These are phyloP conservation scores for Buddleja alternifolia DNA, from an alignment of 257 asterid genomes.

Conservation along the genomic window DNA sequence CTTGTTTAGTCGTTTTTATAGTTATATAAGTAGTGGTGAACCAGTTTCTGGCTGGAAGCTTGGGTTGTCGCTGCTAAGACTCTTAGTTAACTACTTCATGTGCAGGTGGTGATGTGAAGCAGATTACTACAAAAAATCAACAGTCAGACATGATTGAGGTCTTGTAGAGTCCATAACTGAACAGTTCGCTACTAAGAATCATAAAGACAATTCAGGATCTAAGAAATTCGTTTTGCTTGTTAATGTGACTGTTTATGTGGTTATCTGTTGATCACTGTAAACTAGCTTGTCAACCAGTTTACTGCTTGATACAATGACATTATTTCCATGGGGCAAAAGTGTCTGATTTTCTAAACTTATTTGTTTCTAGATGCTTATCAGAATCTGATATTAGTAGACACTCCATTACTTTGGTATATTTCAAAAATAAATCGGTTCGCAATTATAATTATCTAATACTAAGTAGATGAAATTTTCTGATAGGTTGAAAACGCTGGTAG, in stretches of 20 bases:
- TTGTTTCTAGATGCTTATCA: conserved; percentile 9
- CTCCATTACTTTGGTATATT: background rate
- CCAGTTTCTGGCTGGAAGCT: conserved; percentile 24
- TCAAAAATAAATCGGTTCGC: background rate
- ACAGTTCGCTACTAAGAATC: conserved; percentile 10
- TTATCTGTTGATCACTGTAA: conserved; percentile 2
- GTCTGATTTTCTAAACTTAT: background rate
- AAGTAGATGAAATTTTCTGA: conserved; percentile 6
- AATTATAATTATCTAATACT: background rate
- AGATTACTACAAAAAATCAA: conserved; percentile 58
- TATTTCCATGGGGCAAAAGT: conserved; percentile 6
- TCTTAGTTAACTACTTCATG: conserved; percentile 51
- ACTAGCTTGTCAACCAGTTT: conserved; percentile 1
- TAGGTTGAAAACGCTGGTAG: conserved; percentile 5
- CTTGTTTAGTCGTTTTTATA: conserved; percentile 19
- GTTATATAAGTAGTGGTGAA: conserved; percentile 24
- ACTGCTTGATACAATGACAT: conserved; percentile 15
- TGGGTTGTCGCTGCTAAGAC: conserved; percentile 39
- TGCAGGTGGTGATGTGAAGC: conserved; percentile 89
- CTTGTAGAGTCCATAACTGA: conserved; percentile 38
- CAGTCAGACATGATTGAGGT: conserved; percentile 73
- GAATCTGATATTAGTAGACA: conserved; percentile 6
- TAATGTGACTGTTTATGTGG: background rate
- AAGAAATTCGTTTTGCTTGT: conserved; percentile 23
- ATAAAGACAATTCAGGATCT: conserved; percentile 11